Percentiles rank a stretch among this genome's conserved stretches.
Conservation (phyloP, 2,329 filamentous ascomycete species). For the Sclerotinia sclerotiorum region DNA sequence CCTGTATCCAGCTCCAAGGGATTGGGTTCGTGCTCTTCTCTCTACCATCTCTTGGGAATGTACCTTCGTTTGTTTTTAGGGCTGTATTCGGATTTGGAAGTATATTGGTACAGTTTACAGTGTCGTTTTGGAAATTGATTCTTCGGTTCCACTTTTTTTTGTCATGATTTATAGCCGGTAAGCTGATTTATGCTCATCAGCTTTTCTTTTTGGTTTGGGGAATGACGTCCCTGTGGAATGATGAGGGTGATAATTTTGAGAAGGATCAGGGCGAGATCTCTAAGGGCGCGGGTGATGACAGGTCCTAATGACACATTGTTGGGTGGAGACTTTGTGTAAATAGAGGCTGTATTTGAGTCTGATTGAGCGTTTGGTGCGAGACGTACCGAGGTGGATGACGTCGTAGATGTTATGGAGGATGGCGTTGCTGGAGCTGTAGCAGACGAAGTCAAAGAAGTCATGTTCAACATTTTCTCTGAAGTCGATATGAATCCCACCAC, state of each 20-base stretch:
- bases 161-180: too few species aligned
- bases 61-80: background rate
- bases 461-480: background rate
- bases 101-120: background rate
- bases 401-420: background rate
- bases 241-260: background rate
- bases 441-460: background rate
- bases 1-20: background rate
- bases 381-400: background rate
- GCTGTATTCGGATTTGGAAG: background rate
- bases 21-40: too few species aligned
- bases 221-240: background rate
- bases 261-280: background rate
- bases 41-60: background rate
- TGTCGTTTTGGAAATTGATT: background rate
- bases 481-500: background rate
- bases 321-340: background rate
- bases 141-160: background rate
- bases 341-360: background rate
- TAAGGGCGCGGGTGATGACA: background rate
- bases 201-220: background rate
- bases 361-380: background rate
- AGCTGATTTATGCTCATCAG: background rate
- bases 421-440: background rate
- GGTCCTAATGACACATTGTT: background rate